Evolutionary conservation across 2,329 filamentous ascomycete species (phyloP), one percentile per base, ranked within the genome.

Genomic region (Colletotrichum neosansevieriae): DNA sequence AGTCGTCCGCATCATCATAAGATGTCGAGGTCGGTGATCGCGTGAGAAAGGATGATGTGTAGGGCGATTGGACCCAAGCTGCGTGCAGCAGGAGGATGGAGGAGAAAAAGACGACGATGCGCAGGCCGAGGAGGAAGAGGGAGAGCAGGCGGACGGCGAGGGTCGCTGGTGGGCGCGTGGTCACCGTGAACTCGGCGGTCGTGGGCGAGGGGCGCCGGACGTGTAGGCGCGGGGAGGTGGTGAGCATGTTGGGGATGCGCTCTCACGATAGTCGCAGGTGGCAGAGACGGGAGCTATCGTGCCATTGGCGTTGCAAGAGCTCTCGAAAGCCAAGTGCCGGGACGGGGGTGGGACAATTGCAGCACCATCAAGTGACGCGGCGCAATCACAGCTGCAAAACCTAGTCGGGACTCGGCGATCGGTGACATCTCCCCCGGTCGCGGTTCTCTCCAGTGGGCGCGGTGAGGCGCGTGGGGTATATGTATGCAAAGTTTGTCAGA

Each of bases 171-270:
- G 92, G 89, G 50, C 89, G 88, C 66, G 94, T 98, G 40, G 94
- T 96, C 63, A 98, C 93, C 34, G 92, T 97, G 85, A 95, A 98
- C 72, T 93, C 92, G 77, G 93, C 90, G n/a, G 96, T 97, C 3
- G 94, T 97, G 53, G 93, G 91, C 24, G 96, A 94, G 57, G 93
- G 92, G 21, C 89, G 87, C 72, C 89, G 86, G 69, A 86, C 86
- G 73, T 83, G 85, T 58, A 93, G 88, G 73, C 86, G 86, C 10
- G 89, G 87, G 1, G 82, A 74, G 19, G 85, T 87, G 47, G 86
- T 87, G 72, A 92, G 84, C 91, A 93, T 92, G 58, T 72, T 76
- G 68, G 12, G 13, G 29, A 45, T 57, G 45, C 17, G 47, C 5
- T 7, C 5, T 29, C 29, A 29, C 29, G 29, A 7, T 29, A 7